Evolutionary conservation across 2,329 filamentous ascomycete species (phyloP).

Genomic region (Trichoderma breve): DNA sequence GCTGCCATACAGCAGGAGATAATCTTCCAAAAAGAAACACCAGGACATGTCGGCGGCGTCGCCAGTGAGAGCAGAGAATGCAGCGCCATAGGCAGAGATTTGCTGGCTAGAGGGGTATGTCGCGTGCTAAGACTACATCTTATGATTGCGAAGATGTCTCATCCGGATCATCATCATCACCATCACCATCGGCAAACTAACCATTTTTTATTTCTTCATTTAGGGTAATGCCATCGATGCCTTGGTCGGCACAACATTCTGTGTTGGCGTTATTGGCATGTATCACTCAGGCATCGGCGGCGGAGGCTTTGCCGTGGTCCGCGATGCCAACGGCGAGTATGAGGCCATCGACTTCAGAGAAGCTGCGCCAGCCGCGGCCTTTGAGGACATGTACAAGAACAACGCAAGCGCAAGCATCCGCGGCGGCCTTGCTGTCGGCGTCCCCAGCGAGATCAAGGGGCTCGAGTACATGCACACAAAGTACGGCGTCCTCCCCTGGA

Average conservation of each 20-base stretch:
- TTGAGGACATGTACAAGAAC: constrained; percentile 79
- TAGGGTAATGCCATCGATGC: constrained; percentile 76
- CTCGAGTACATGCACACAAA: constrained; percentile 73
- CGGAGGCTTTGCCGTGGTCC: constrained; percentile 85
- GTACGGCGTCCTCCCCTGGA: constrained; percentile 71
- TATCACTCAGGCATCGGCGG: constrained; percentile 83
- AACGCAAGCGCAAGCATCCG: constrained; percentile 65
- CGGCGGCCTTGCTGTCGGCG: constrained; percentile 69
- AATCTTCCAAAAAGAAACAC: constrained; percentile 25
- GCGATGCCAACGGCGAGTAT: constrained; percentile 69
- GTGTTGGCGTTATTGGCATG: constrained; percentile 72
- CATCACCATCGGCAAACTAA: background rate
- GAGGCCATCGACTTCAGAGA: constrained; percentile 91
- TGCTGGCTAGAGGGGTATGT: constrained; percentile 53
- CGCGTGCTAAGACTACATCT: background rate
- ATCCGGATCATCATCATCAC: background rate
- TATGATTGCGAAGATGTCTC: background rate
- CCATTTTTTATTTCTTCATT: background rate
- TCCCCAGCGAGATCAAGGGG: constrained; percentile 75
- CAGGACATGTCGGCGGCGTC: constrained; percentile 56
- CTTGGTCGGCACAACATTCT: constrained; percentile 70
- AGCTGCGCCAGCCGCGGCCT: constrained; percentile 77
- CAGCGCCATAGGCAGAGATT: constrained; percentile 64
- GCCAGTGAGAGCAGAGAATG: constrained; percentile 69
- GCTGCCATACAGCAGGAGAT: constrained; percentile 24